A percentile compares a stretch with the other conserved stretches of the same genome.
phyloP scores from a whole-genome alignment of 108 stramenopile species.

The Cylindrotheca fusiformis region DNA sequence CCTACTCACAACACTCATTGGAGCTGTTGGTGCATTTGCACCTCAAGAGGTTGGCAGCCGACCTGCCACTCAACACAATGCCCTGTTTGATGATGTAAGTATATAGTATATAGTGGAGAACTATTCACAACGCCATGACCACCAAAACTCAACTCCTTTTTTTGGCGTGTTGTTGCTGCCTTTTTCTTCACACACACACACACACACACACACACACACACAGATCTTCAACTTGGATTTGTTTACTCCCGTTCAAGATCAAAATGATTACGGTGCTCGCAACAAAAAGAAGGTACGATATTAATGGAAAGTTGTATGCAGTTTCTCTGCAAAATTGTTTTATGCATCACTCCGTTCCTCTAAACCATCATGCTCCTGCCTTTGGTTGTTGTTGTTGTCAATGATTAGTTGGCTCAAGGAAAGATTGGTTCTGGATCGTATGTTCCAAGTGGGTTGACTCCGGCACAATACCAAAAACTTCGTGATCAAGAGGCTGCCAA shows the following conservation, averaged over 20 bases:
- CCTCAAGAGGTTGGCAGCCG: constrained; percentile 40
- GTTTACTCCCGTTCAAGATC: constrained; percentile 52
- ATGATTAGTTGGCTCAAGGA: constrained; percentile 35
- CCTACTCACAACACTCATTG: constrained; percentile 65
- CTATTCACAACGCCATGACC: too few relatives aligned
- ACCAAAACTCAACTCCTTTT: background rate
- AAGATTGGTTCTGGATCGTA: constrained; percentile 63
- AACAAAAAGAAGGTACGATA: constrained; percentile 67
- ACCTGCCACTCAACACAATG: constrained; percentile 21
- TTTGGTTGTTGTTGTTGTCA: background rate
- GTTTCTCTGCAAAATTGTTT: background rate
- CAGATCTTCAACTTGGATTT: constrained; percentile 72
- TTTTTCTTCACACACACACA: background rate
- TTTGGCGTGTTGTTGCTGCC: background rate
- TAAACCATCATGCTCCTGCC: constrained; percentile 6
- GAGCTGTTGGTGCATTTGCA: constrained; percentile 75
- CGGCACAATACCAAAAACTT: constrained; percentile 63
- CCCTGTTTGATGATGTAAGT: constrained; percentile 35
- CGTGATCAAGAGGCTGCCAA: constrained; percentile 53
- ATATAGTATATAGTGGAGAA: background rate
- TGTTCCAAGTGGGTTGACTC: constrained; percentile 70
- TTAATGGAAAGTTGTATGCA: background rate
- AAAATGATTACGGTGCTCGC: constrained; percentile 79
- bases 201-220: background rate
- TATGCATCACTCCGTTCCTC: background rate